phyloP scores from a whole-genome alignment of 129 eudicot genomes.

The Centaurea solstitialis region DNA sequence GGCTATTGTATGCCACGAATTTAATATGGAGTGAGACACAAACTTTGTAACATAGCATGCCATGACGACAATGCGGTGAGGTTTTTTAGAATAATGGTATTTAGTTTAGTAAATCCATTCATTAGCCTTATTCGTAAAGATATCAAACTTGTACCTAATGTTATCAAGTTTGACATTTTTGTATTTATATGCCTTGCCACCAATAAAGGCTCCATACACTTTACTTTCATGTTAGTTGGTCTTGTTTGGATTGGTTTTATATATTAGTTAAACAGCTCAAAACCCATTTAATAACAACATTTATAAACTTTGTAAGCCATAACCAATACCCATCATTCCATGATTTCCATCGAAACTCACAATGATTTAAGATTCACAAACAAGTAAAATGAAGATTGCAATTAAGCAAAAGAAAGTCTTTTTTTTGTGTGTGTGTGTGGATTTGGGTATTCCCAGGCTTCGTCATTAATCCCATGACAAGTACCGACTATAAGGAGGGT shows the following conservation, averaged over 20 bases:
- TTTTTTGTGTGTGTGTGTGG: no score
- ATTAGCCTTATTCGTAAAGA: background rate
- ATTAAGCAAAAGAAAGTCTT: background rate
- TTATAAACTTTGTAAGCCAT: background rate
- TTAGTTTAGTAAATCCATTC: background rate
- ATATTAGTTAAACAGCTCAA: background rate
- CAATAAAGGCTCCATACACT: background rate
- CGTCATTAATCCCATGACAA: no score
- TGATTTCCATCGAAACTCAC: background rate
- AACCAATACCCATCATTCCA: background rate
- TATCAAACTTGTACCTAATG: background rate
- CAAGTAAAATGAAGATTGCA: background rate
- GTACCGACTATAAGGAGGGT: no score
- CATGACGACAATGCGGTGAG: no score
- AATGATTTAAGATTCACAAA: background rate
- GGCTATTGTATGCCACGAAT: no score
- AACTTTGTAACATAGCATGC: no score
- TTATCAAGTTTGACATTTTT: no score
- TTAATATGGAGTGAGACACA: no score
- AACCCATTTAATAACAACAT: background rate
- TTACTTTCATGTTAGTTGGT: no score
- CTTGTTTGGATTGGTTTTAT: no score
- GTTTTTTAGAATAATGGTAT: no score
- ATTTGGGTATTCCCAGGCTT: background rate
- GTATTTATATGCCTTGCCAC: background rate